Evolutionary conservation across 768 basidiomycete species (phyloP).

Genomic region (Termitomyces eurrhizus): DNA sequence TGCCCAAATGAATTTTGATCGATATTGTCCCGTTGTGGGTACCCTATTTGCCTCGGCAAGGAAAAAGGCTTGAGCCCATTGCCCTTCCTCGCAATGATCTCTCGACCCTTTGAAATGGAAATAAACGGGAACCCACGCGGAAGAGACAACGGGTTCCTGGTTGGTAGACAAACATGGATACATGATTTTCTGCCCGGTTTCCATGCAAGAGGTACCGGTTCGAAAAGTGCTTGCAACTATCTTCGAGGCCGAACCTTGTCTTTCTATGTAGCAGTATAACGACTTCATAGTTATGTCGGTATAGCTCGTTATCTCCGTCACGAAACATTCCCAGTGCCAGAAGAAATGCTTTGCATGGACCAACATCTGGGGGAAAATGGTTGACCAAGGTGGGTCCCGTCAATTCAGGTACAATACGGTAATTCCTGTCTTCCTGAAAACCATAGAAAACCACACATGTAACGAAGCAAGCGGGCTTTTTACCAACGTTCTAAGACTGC

Average conservation of each 20-base stretch:
- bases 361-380: background rate
- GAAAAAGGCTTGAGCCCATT: background rate
- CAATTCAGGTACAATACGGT: background rate
- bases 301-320: background rate
- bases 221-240: background rate
- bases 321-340: background rate
- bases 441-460: background rate
- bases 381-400: background rate
- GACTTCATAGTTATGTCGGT: background rate
- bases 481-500: too few relatives aligned
- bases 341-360: background rate
- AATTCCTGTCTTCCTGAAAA: background rate
- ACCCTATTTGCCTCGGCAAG: background rate
- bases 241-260: background rate
- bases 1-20: conserved; percentile 1
- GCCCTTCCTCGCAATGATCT: background rate
- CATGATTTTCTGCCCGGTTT: conserved; percentile 10
- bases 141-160: conserved; percentile 10
- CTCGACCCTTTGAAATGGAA: conserved; percentile 4
- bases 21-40: conserved; percentile 2
- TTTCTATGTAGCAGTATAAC: background rate
- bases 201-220: background rate
- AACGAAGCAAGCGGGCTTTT: background rate
- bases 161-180: conserved; percentile 9
- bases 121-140: background rate